phyloP scores from a whole-genome alignment of 2,329 filamentous ascomycete genomes.

The Helotiales sp. region DNA sequence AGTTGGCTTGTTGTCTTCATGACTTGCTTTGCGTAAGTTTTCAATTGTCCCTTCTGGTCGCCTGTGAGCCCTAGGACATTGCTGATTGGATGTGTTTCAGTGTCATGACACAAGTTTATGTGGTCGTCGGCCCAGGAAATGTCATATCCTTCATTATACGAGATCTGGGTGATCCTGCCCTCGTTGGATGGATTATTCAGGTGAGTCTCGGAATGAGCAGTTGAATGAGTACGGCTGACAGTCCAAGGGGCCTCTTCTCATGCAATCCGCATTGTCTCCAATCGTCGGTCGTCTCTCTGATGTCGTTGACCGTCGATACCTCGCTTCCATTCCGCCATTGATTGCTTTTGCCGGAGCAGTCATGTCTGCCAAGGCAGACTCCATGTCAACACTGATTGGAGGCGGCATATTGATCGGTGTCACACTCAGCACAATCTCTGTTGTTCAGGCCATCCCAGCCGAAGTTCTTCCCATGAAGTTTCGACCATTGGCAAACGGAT shows the following conservation, averaged over 20 bases:
- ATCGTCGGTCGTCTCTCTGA: constrained; percentile 62
- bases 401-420: constrained; percentile 60
- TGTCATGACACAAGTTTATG: constrained; percentile 60
- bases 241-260: constrained; percentile 57
- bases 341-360: constrained; percentile 60
- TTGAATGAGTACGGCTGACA: neutral
- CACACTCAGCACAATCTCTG: constrained; percentile 58
- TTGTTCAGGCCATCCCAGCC: constrained; percentile 60
- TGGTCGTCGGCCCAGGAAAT: constrained; percentile 59
- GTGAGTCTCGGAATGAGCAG: constrained; percentile 36
- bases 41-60: no score
- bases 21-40: constrained; percentile 54
- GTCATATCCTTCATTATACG: constrained; percentile 61
- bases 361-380: constrained; percentile 58
- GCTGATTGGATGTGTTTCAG: constrained; percentile 34
- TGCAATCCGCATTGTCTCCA: constrained; percentile 61
- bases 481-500: constrained; percentile 58
- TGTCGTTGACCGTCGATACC: constrained; percentile 58
- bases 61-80: no score
- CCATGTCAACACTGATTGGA: constrained; percentile 60
- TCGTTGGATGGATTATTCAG: constrained; percentile 62
- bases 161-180: constrained; percentile 55
- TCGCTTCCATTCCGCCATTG: constrained; percentile 58
- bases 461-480: constrained; percentile 63
- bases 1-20: constrained; percentile 57